These are phyloP conservation scores for Fragaria vesca DNA, from an alignment of 306 rosid genomes.

Conservation along the genomic window DNA sequence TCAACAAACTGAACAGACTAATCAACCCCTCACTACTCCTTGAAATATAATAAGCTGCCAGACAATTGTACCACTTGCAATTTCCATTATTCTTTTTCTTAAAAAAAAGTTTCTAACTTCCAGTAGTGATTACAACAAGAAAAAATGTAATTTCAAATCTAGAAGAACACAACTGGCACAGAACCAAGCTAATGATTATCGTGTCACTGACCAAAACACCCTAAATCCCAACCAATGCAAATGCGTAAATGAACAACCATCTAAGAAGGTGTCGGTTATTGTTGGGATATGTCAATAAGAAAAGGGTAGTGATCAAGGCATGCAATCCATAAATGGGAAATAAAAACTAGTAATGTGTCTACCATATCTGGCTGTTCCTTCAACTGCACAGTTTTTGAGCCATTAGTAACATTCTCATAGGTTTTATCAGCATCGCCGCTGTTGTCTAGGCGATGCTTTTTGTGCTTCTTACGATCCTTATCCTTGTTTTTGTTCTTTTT, in stretches of 20 bases:
- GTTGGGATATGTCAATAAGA: background rate
- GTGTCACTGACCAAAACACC: slow-evolving; percentile 3
- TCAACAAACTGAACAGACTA: background rate
- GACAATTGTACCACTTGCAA: background rate
- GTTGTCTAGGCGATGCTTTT: slow-evolving; percentile 6
- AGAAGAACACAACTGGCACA: background rate
- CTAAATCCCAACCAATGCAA: background rate
- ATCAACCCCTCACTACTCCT: background rate
- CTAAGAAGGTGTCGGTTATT: background rate
- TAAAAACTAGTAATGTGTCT: slow-evolving; percentile 1
- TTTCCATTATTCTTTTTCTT: background rate
- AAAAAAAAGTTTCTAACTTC: background rate
- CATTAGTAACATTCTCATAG: background rate
- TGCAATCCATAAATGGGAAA: slow-evolving; percentile 3
- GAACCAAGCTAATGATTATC: background rate
- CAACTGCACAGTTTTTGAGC: slow-evolving; percentile 14
- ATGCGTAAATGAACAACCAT: background rate
- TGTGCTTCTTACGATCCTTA: slow-evolving; percentile 25
- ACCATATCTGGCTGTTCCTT: slow-evolving; percentile 23
- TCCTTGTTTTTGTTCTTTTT: slow-evolving; percentile 21
- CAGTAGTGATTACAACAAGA: background rate
- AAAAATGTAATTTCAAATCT: background rate
- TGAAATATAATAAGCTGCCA: background rate
- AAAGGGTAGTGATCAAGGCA: background rate
- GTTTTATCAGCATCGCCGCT: background rate